Evolutionary conservation across 306 rosid genomes (phyloP).

Genomic region (Quercus parvula): DNA sequence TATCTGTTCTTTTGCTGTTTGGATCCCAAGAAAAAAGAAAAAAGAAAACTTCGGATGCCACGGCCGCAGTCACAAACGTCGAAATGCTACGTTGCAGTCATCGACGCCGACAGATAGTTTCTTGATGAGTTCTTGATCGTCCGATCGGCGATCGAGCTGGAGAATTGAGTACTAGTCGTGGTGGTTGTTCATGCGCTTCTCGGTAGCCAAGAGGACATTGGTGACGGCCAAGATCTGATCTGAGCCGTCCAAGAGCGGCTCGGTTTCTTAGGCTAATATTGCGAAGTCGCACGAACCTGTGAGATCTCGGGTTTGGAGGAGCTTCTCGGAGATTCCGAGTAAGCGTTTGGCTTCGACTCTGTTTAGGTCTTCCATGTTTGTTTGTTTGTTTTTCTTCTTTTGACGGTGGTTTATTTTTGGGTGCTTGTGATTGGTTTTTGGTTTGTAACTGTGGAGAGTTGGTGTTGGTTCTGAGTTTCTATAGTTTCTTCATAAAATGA

Average conservation of each 20-base stretch:
- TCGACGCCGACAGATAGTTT: background rate
- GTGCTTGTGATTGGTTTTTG: background rate
- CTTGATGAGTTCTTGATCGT: constrained; percentile 56
- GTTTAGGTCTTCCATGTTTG: constrained; percentile 30
- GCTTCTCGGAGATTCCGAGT: constrained; percentile 78
- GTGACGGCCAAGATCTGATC: constrained; percentile 85
- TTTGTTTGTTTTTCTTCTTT: background rate
- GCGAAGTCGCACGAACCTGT: constrained; percentile 72
- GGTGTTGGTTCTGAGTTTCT: too few relatives aligned
- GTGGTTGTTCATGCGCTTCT: constrained; percentile 50
- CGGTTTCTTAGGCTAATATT: constrained; percentile 79
- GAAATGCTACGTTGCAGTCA: too few relatives aligned
- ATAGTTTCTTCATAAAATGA: too few relatives aligned
- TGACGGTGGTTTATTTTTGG: background rate
- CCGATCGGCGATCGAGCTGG: constrained; percentile 53
- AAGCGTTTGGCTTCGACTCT: constrained; percentile 76
- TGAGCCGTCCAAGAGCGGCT: constrained; percentile 81
- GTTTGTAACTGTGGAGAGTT: background rate
- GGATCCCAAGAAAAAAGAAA: too few relatives aligned
- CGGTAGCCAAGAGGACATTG: constrained; percentile 69
- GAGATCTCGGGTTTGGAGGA: constrained; percentile 65
- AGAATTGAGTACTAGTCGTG: constrained; percentile 82
- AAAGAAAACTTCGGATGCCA: too few relatives aligned
- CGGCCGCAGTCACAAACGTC: too few relatives aligned
- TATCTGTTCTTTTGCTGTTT: too few relatives aligned